Base-by-base conservation (phyloP, 108 stramenopile species). In the Craspedostauros australis region DNA sequence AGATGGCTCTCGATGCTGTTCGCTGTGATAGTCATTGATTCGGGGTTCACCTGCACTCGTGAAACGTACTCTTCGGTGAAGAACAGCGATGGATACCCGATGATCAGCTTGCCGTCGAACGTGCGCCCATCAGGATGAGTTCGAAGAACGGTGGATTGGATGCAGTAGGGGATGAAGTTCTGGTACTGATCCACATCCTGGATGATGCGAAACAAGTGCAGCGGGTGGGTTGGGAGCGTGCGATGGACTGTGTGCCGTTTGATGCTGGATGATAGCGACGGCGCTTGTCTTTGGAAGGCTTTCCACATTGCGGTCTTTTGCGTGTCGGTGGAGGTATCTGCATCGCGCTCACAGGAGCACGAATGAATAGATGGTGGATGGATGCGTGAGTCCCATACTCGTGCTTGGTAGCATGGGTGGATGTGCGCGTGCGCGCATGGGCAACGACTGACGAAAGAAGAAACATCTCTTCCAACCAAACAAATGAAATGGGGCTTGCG, bases 141-240 rank as follows among this genome's bases (percentile, higher is more conserved):
- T 40, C 68, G 72, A 24, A 84, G 31, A 24, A 89, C 60, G 48
- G 64, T 66, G 2, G 88, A 89, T 38, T 78, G 70, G 23, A 18
- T 59, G 41, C 84, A 85, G 46, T 79, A 64, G 0, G 88, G 88
- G 1, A 89, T 50, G 53, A 89, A 89, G 12, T 77, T 26, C 12
- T 49, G 46, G 50, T 89, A 89, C 24, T 49, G 5, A 44, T 85
- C 79, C 16, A 89, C 88, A 49, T 89, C 70, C 50, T 76, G 71
- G 38, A 89, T 77, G 33, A 89, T 86, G 36, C 63, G 63, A 44
- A 76, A 82, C 7, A 89, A 51, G 51, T 83, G 84, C 5, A 53
- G 46, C 4, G 87, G 80, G 43, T 68, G 64, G 15, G 79, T 80
- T 9, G 62, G 8, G 20, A 70, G 29, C 1, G 79, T 52, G 16